Base-by-base conservation (phyloP, 345 rosid genomes). In the Trapa bicornis region DNA sequence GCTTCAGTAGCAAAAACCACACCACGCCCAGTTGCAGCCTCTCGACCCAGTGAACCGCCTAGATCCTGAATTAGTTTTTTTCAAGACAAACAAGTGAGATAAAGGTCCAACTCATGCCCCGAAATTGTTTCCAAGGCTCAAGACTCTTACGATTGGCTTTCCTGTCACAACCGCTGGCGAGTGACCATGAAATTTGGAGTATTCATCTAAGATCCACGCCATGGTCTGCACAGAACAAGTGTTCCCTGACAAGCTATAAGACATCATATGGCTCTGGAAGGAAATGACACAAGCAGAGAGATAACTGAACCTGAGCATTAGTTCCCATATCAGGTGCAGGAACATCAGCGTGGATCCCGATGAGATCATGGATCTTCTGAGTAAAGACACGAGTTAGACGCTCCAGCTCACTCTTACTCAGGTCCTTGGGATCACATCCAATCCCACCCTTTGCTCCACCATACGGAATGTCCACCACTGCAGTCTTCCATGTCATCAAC, bases 311-410 rank as follows among this genome's bases (percentile, higher is more conserved):
- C 92, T 87, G 97, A 2, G 97, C 83, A 76, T 87, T 87, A 11
- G 98, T 93, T 41, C 97, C 97, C 97, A 93, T 93, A 45, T 93
- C 96, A 8, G 97, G 98, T 16, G 97, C 98, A 15, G 98, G 98
- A 35, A 93, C 96, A 80, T 93, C 98, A 2, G 89, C 83, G 47
- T 93, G 97, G 58, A 79, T 78, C 48, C 97, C 98, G 56, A 92
- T 88, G 63, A 92, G 93, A 73, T 90, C 98, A 67, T 92, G 98
- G 74, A 92, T 92, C 87, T 92, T 92, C 80, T 92, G 96, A 5
- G 98, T 92, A 80, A 92, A 93, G 70, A 93, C 98, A 61, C 98
- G 92, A 64, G 97, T 93, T 2, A 91, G 84, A 15, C 98, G 83
- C 78, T 93, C 98, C 54, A 87, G 72, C 79, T 93, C 98, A 47